Percentiles rank a stretch among this genome's conserved stretches.
These are phyloP conservation scores for Paxillus rubicundulus DNA, from an alignment of 768 basidiomycete genomes.

Conservation along the genomic window DNA sequence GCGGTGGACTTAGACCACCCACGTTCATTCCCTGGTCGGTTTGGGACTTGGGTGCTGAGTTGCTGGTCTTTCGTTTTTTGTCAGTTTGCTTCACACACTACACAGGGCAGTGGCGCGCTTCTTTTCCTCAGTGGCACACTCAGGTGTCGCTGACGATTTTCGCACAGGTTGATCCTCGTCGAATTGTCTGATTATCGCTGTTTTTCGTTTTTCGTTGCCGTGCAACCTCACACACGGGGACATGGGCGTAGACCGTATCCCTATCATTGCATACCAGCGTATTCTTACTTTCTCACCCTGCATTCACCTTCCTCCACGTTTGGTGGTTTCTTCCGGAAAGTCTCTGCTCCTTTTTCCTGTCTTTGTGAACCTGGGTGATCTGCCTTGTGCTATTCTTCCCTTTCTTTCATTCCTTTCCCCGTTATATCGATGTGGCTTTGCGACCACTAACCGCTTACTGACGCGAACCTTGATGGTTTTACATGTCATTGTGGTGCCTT, in stretches of 20 bases:
- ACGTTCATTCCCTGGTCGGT: neutral
- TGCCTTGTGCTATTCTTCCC: neutral
- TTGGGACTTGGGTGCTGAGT: neutral
- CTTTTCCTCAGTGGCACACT: neutral
- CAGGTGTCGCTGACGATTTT: neutral
- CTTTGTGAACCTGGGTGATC: no score
- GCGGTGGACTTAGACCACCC: neutral
- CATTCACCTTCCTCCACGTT: no score
- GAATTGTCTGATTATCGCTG: no score
- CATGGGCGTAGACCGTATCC: no score
- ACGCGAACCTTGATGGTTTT: neutral
- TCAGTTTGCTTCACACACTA: neutral
- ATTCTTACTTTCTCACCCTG: no score
- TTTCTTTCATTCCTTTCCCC: neutral
- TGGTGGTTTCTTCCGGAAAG: no score
- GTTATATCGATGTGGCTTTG: neutral
- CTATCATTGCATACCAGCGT: no score
- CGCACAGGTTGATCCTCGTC: neutral
- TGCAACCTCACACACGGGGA: no score
- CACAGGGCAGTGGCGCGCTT: neutral
- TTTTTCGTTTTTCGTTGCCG: no score
- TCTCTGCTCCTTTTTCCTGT: no score
- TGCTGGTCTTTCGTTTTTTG: neutral
- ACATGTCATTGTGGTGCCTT: neutral
- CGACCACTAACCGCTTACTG: neutral